Percentiles rank a stretch among this genome's conserved stretches.
Conservation (phyloP, 148 eudicot species). For the Spergularia marina region DNA sequence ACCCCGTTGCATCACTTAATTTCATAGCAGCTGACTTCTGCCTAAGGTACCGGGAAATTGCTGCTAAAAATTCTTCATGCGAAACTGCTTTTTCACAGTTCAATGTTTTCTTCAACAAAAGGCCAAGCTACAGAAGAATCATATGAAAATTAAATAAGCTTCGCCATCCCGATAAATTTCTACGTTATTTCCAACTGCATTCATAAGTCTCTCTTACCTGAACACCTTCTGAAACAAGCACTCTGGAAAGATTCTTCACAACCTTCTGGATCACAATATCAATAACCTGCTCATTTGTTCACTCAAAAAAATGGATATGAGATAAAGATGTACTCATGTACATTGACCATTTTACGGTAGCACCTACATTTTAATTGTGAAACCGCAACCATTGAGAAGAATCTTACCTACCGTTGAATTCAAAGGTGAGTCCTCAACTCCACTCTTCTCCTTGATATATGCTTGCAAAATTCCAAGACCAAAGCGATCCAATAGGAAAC, state of each 20-base stretch:
- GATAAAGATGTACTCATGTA: not conserved
- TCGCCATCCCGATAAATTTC: not conserved
- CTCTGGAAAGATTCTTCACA: constrained; percentile 67
- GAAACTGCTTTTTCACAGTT: constrained; percentile 42
- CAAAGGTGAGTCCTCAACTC: constrained; percentile 54
- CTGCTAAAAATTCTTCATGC: constrained; percentile 60
- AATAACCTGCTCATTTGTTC: constrained; percentile 53
- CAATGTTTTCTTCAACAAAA: constrained; percentile 55
- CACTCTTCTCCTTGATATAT: constrained; percentile 53
- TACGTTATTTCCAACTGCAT: not conserved
- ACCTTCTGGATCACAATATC: constrained; percentile 74
- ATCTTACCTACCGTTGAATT: constrained; percentile 98
- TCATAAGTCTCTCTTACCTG: constrained; percentile 45
- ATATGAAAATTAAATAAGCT: not conserved
- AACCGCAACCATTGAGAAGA: constrained; percentile 11
- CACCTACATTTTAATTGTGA: not conserved
- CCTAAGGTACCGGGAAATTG: constrained; percentile 59
- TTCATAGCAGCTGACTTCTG: constrained; percentile 38
- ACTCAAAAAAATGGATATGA: constrained; percentile 15
- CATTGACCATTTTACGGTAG: not conserved
- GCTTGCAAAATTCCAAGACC: constrained; percentile 64
- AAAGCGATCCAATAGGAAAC: constrained; percentile 63
- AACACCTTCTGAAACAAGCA: constrained; percentile 67
- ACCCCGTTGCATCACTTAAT: constrained; percentile 50
- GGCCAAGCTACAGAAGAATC: constrained; percentile 53